These are phyloP conservation scores for Irpex sp. DNA, from an alignment of 1,284 basidiomycete species.

Conservation along the genomic window DNA sequence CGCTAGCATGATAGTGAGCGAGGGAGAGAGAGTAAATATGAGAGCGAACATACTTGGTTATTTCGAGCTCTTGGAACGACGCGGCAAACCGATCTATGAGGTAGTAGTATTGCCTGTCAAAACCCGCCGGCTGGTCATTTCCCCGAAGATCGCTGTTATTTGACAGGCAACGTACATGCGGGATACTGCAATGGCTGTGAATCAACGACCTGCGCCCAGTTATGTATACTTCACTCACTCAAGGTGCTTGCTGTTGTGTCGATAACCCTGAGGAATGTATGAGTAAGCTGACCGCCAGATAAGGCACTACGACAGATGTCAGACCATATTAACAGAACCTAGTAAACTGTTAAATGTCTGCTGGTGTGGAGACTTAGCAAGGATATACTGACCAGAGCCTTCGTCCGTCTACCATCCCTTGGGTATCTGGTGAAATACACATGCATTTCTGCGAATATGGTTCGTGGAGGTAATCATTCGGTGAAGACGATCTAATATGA, in stretches of 20 bases:
- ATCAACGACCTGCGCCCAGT: constrained; percentile 9
- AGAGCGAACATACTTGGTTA: constrained; percentile 29
- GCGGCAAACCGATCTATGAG: constrained; percentile 33
- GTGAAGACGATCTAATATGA: neutral
- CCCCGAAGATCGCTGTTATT: neutral
- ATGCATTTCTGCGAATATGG: constrained; percentile 31
- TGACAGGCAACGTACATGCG: neutral
- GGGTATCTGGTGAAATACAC: constrained; percentile 37
- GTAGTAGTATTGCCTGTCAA: constrained; percentile 28
- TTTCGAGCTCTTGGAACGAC: constrained; percentile 27
- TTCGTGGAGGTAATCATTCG: neutral
- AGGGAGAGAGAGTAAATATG: neutral
- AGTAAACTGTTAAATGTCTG: neutral
- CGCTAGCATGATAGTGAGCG: constrained; percentile 20
- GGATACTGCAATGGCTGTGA: neutral
- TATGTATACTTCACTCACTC: constrained; percentile 20
- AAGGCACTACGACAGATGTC: neutral
- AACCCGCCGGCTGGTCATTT: neutral
- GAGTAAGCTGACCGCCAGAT: neutral
- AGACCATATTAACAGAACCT: neutral
- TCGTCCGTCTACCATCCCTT: constrained; percentile 24
- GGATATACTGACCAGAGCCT: constrained; percentile 25
- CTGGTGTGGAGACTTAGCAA: neutral
- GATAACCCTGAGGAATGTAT: neutral
- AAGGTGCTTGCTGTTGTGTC: constrained; percentile 23